Evolutionary conservation across 2,329 filamentous ascomycete genomes (phyloP).

Genomic region (Xylariaceae sp.): DNA sequence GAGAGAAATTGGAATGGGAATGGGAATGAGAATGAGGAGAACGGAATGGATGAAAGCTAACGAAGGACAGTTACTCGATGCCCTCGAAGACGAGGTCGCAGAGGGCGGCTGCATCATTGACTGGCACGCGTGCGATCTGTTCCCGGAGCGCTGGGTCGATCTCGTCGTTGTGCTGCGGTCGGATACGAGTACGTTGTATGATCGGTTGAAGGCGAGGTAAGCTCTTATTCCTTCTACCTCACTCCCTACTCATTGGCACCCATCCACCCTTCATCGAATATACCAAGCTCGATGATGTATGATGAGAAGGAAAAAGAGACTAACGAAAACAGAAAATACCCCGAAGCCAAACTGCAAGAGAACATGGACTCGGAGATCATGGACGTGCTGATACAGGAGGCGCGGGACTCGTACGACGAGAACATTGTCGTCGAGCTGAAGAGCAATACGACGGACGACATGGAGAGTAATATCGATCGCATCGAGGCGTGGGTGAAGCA

Average conservation of each 20-base stretch:
- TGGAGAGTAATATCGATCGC: slow-evolving; percentile 82
- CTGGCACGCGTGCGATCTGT: slow-evolving; percentile 96
- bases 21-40: too few species aligned
- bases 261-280: too few species aligned
- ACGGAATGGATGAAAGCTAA: slow-evolving; percentile 6
- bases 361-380: slow-evolving; percentile 98
- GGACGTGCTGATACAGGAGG: slow-evolving; percentile 88
- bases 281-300: too few species aligned
- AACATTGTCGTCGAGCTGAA: slow-evolving; percentile 83
- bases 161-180: slow-evolving; percentile 86
- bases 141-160: slow-evolving; percentile 90
- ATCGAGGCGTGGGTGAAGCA: slow-evolving; percentile 75
- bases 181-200: slow-evolving; percentile 74
- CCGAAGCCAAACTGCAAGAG: slow-evolving; percentile 84
- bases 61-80: slow-evolving; percentile 65
- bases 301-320: too few species aligned
- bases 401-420: slow-evolving; percentile 76
- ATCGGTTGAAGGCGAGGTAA: slow-evolving; percentile 70
- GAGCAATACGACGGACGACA: slow-evolving; percentile 76
- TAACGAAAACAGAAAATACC: slow-evolving; percentile 58
- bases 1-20: not conserved
- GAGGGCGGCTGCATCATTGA: slow-evolving; percentile 85
- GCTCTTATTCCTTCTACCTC: slow-evolving; percentile 8
- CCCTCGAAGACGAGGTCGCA: slow-evolving; percentile 75
- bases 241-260: not conserved